A percentile compares a stretch with the other conserved stretches of the same genome.
Conservation (phyloP, 106 monocot species). For the Allium sativum region DNA sequence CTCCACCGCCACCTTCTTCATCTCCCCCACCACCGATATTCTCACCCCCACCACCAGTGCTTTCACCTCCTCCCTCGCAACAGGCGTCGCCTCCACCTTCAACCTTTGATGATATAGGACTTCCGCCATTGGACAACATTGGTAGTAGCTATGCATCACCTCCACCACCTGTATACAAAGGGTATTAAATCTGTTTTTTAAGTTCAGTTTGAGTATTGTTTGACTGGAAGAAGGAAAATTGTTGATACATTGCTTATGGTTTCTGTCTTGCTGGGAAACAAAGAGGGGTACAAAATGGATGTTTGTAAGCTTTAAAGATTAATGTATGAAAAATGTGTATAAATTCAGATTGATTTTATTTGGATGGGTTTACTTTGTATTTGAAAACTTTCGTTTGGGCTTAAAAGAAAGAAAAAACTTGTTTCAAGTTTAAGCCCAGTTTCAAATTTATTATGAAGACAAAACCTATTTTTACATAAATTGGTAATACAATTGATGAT, state of each 20-base stretch:
- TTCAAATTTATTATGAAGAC: too few relatives aligned
- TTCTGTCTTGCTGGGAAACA: neutral
- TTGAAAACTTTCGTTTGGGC: too few relatives aligned
- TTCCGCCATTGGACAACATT: slow-evolving; percentile 5
- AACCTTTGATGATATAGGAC: neutral
- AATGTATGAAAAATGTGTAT: neutral
- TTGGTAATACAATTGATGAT: too few relatives aligned
- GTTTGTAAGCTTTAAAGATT: slow-evolving; percentile 1
- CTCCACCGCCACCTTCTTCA: neutral
- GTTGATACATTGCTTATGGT: neutral
- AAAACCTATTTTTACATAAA: too few relatives aligned
- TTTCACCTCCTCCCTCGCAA: neutral
- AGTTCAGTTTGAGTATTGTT: neutral
- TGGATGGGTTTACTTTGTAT: too few relatives aligned
- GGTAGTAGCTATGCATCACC: slow-evolving; percentile 8
- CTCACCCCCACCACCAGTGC: neutral
- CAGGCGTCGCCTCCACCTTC: neutral
- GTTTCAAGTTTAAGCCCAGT: too few relatives aligned
- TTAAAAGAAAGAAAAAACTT: too few relatives aligned
- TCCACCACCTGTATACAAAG: slow-evolving; percentile 9
- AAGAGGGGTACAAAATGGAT: neutral
- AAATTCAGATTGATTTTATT: too few relatives aligned
- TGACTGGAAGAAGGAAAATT: neutral
- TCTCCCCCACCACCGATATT: neutral
- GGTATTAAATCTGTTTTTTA: neutral